Base-by-base conservation (phyloP, 73 alveolate species). In the Stentor coeruleus region DNA sequence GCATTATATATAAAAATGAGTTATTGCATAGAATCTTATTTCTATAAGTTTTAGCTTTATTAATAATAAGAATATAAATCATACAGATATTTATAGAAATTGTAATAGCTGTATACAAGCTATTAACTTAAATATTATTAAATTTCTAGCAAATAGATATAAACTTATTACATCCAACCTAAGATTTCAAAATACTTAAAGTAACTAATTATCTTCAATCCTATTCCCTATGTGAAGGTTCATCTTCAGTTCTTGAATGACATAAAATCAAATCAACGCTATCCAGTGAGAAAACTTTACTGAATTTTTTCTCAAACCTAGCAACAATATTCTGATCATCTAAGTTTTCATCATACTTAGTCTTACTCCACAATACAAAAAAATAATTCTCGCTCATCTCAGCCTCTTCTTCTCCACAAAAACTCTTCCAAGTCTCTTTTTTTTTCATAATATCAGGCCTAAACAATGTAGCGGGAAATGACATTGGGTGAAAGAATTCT, bases 181-280 rank as follows among this genome's bases (percentile, higher is more conserved):
- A n/a, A n/a, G n/a, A n/a, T n/a, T n/a, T n/a, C n/a, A n/a, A n/a
- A n/a, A n/a, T n/a, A n/a, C n/a, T n/a, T n/a, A n/a, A n/a, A n/a
- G n/a, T n/a, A n/a, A n/a, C 6, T 11, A 66, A 66, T 28, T 66
- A 20, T 0, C 37, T 66, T 28, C 0, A 66, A 28, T 66, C n/a
- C n/a, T n/a, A n/a, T 11, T 66, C 79, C 39, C 37, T 37, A 20
- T 66, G 20, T 20, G 66, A 49, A 49, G 28, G 26, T 31, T 66
- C 79, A 14, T 66, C 79, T 66, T 66, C 79, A 66, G 33, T 66
- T 11, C 33, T 26, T 28, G n/a, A 28, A 66, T 20, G 42, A 66
- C 79, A 20, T 26, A 66, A 66, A 1, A 66, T 33, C 79, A 66
- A 66, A 66, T 66, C 79, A 66, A 66, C 37, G n/a, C 42, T 66